Evolutionary conservation across 2,329 filamentous ascomycete species (phyloP).

Genomic region (Trichoderma atrobrunneum): DNA sequence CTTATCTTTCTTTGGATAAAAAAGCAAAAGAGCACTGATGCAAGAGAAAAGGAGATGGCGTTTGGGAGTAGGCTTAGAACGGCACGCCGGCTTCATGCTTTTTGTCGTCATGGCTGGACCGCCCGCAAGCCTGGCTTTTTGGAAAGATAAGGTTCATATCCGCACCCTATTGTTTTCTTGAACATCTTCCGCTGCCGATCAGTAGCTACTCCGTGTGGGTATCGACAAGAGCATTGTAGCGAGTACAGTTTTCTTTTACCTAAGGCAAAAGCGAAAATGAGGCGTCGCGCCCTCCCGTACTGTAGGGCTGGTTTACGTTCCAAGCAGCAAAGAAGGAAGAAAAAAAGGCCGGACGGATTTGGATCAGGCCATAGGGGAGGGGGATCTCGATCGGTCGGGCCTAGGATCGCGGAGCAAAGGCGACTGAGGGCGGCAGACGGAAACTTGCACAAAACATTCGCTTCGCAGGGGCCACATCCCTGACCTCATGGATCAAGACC

Average conservation of each 20-base stretch:
- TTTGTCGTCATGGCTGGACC: constrained; percentile 7
- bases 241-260: background rate
- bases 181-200: background rate
- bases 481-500: constrained; percentile 64
- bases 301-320: constrained; percentile 6
- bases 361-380: background rate
- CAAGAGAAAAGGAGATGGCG: background rate
- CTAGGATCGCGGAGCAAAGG: constrained; percentile 56
- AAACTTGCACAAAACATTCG: constrained; percentile 97
- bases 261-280: background rate
- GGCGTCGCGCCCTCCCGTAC: background rate
- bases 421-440: constrained; percentile 76
- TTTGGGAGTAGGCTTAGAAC: background rate
- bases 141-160: constrained; percentile 9
- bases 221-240: background rate
- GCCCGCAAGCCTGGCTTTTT: background rate
- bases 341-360: background rate
- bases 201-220: constrained; percentile 2
- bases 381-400: background rate
- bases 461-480: constrained; percentile 90
- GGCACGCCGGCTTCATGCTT: background rate
- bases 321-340: background rate
- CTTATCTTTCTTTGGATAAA: background rate
- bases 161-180: background rate
- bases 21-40: background rate